These are phyloP conservation scores for Rutidosis leptorrhynchoides DNA, from an alignment of 129 eudicot genomes.

Conservation along the genomic window DNA sequence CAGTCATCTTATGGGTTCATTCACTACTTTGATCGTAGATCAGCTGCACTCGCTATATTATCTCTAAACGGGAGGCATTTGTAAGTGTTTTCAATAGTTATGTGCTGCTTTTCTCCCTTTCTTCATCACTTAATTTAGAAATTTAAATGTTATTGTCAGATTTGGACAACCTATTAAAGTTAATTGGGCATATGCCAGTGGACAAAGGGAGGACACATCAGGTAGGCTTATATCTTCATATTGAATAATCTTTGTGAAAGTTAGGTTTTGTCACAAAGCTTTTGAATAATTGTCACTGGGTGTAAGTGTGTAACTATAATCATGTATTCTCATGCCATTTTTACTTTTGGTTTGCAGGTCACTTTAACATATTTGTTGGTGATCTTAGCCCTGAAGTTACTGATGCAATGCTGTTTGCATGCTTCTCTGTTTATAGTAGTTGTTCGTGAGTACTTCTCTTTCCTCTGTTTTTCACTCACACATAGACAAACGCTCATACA, in stretches of 20 bases:
- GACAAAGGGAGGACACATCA: slow-evolving; percentile 96
- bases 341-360: slow-evolving; percentile 53
- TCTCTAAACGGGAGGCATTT: slow-evolving; percentile 86
- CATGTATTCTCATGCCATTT: slow-evolving; percentile 19
- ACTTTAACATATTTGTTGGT: slow-evolving; percentile 92
- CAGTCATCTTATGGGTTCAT: slow-evolving; percentile 97
- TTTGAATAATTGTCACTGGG: slow-evolving; percentile 8
- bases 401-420: slow-evolving; percentile 89
- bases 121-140: slow-evolving; percentile 1
- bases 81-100: slow-evolving; percentile 44
- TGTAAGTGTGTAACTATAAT: not conserved
- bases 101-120: slow-evolving; percentile 1
- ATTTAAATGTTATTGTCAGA: slow-evolving; percentile 41
- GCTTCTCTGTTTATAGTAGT: slow-evolving; percentile 79
- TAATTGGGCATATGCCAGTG: slow-evolving; percentile 96
- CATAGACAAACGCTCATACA: slow-evolving; percentile 5
- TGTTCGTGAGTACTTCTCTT: slow-evolving; percentile 71
- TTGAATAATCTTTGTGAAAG: not conserved
- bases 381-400: slow-evolving; percentile 99
- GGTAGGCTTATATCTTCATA: slow-evolving; percentile 35
- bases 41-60: slow-evolving; percentile 83
- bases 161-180: slow-evolving; percentile 99
- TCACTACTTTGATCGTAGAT: slow-evolving; percentile 91
- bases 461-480: not conserved
- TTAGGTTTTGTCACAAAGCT: not conserved